Conservation (phyloP, 176 grass and related monocot species). For the Musa beccarii region DNA sequence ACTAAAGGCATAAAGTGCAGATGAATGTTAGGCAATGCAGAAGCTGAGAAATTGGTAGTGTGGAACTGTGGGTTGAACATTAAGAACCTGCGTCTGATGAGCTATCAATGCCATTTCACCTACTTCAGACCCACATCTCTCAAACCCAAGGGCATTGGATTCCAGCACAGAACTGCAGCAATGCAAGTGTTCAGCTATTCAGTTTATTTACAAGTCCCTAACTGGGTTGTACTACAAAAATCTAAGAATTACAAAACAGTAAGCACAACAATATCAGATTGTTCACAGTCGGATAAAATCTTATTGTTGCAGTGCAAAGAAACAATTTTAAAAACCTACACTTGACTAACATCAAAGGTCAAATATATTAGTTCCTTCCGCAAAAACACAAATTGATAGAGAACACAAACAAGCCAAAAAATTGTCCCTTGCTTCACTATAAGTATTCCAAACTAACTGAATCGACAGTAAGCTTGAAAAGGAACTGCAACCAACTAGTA, state of each 20-base stretch:
- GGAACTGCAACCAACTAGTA: no score
- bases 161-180: not conserved
- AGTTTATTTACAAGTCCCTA: not conserved
- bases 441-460: no score
- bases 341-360: not conserved
- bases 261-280: not conserved
- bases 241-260: not conserved
- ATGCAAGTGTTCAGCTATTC: not conserved
- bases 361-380: no score
- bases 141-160: no score
- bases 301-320: not conserved
- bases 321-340: not conserved
- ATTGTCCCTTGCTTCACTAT: no score
- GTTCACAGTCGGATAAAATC: not conserved
- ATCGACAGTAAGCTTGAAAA: no score
- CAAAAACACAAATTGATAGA: no score
- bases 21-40: not conserved
- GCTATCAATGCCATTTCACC: constrained; percentile 2
- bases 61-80: not conserved
- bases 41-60: not conserved
- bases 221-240: no score
- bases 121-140: constrained; percentile 2
- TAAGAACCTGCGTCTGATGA: constrained; percentile 2
- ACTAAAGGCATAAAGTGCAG: not conserved
- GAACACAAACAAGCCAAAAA: not conserved